Evolutionary conservation across 805 yeast species (phyloP).

Genomic region (Wickerhamiella kurtzmanii): DNA sequence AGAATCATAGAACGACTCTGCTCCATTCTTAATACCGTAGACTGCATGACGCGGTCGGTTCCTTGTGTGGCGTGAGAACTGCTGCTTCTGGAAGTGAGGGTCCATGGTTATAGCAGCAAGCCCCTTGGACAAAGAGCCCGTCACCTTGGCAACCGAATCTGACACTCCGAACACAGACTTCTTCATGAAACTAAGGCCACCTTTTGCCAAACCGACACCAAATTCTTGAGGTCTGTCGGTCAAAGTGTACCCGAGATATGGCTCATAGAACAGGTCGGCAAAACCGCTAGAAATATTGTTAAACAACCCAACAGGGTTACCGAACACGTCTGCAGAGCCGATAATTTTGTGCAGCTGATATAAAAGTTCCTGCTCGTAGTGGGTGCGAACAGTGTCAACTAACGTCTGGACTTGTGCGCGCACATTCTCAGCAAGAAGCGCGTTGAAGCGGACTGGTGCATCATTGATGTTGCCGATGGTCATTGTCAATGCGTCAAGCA

Average conservation of each 20-base stretch:
- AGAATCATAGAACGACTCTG: conserved; percentile 77
- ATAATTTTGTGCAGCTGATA: conserved; percentile 84
- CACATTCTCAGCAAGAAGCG: conserved; percentile 75
- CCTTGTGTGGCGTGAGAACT: conserved; percentile 60
- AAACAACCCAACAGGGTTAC: conserved; percentile 94
- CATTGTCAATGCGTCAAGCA: conserved; percentile 81
- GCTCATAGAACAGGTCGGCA: conserved; percentile 91
- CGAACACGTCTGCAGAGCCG: conserved; percentile 92
- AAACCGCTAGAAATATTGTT: conserved; percentile 90
- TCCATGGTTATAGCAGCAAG: conserved; percentile 84
- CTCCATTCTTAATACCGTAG: conserved; percentile 74
- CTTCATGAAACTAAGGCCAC: conserved; percentile 85
- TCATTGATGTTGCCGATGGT: conserved; percentile 94
- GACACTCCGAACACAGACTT: conserved; percentile 91
- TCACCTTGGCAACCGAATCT: conserved; percentile 82
- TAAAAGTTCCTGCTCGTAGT: conserved; percentile 82
- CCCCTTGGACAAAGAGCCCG: conserved; percentile 92
- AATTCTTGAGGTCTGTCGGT: conserved; percentile 92
- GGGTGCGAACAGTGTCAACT: conserved; percentile 57
- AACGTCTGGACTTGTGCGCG: conserved; percentile 72
- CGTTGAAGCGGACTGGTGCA: conserved; percentile 84
- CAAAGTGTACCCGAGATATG: conserved; percentile 88
- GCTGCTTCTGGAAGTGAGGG: conserved; percentile 63
- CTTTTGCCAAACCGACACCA: conserved; percentile 91
- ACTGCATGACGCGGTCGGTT: conserved; percentile 76